Conservation (phyloP, 768 basidiomycete genomes). For the Amylocystis lapponica region DNA sequence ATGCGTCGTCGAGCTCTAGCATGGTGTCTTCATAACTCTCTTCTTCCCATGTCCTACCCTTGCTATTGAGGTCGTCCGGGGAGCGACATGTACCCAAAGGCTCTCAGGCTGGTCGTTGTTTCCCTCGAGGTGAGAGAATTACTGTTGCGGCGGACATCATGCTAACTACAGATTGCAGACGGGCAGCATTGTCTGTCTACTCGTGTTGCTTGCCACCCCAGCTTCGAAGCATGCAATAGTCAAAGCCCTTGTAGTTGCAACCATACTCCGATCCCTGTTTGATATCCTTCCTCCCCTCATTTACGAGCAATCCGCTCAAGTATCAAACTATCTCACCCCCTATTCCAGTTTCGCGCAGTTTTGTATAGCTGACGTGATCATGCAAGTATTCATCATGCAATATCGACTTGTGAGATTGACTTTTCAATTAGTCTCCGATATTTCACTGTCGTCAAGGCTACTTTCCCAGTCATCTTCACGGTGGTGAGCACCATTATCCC, state of each 20-base stretch:
- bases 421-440: slow-evolving; percentile 11
- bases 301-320: not conserved
- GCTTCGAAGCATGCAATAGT: slow-evolving; percentile 19
- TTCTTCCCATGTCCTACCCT: no score
- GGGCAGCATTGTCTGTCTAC: slow-evolving; percentile 7
- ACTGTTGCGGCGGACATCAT: not conserved
- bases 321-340: not conserved
- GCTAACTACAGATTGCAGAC: slow-evolving; percentile 1
- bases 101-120: slow-evolving; percentile 11
- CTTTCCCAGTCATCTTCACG: slow-evolving; percentile 19
- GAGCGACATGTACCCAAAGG: not conserved
- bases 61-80: no score
- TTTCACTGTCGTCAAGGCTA: slow-evolving; percentile 16
- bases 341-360: slow-evolving; percentile 4
- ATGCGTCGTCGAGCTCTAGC: no score
- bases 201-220: slow-evolving; percentile 13
- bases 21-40: no score
- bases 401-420: not conserved
- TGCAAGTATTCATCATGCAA: slow-evolving; percentile 6
- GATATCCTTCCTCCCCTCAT: slow-evolving; percentile 11
- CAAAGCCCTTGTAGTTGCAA: slow-evolving; percentile 12
- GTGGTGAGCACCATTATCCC: slow-evolving; percentile 13
- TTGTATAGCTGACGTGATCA: slow-evolving; percentile 12
- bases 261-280: slow-evolving; percentile 11
- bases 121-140: slow-evolving; percentile 13